Base-by-base conservation (phyloP, 2,329 filamentous ascomycete genomes). In the Pseudogymnoascus sp. region DNA sequence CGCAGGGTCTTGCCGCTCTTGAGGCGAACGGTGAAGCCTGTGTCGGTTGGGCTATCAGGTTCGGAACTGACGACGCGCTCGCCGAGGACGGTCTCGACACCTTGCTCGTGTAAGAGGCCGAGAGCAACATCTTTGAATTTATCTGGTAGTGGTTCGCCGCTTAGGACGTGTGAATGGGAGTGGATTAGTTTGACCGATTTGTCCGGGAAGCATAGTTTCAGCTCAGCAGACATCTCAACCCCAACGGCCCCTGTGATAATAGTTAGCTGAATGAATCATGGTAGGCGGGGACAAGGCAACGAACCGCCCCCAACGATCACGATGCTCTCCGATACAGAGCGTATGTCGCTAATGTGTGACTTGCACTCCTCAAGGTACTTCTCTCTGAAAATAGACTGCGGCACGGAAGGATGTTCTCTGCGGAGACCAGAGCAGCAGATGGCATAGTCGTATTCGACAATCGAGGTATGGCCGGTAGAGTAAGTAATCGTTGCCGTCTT, bases 151-250 rank as follows among this genome's bases (percentile, higher is more conserved):
- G 83, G 84, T 75, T 94, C 90, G 0, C 87, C 84, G 0, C 88
- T 91, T 6, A 93, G 79, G 1, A 93, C 81, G 68, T 83, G 83
- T 25, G 82, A 78, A 19, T 88, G 80, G 3, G 89, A 92, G 72
- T 93, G 90, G 4, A 91, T 83, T 1, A 94, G 81, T 0, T 84
- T 89, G n/a, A 93, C 86, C 41, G 82, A 81, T 61, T 84, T 76
- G 9, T 81, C 69, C 0, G 90, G 89, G 64, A 87, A 80, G 23
- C 85, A 77, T 52, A 83, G 73, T 74, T 92, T 92, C 61, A 92
- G 77, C 75, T 94, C 90, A 1, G 88, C 85, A 0, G 90, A 89
- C 81, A 93, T 91, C 72, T 93, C 90, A 62, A 92, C 86, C 7
- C 90, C 90, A 1, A 92, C 90, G 5, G 90, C 90, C 59, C 88